Evolutionary conservation across 371 early-diverging fungal species (phyloP), one percentile per base, ranked within the genome.

Genomic region (Saksenaea oblongispora): DNA sequence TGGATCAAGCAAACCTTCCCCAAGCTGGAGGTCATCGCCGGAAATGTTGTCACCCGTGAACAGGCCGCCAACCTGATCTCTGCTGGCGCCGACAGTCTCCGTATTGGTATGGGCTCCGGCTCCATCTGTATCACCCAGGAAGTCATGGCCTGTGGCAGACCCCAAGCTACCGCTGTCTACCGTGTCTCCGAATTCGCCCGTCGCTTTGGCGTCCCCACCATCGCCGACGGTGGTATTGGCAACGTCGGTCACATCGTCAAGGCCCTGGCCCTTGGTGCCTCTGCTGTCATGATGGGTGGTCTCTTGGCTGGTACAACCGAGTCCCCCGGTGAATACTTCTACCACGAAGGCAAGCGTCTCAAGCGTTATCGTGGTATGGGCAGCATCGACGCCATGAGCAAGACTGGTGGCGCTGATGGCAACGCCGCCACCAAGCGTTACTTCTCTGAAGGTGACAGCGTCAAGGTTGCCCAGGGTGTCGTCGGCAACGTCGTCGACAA

Each of bases 351-450:
- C 67, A 92, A 96, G 86, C 91, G 96, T 47, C 84, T 98, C 68
- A 97, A 97, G 87, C 93, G 91, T 82, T 97, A 96, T 85, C 95
- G 97, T 70, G 97, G 97, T 71, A 97, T 97, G 97, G 97, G 97
- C 34, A 93, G 95, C 31, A 84, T 97, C 54, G 97, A 96, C 75
- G 97, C 97, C 55, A 97, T 97, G 97, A 94, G 91, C 79, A 89
- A 90, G 76, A 87, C 84, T 18, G 58, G 59, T 54, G 84, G 82
- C 65, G 83, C 84, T 62, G 85, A 83, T 18, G 88, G 86, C 42
- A 91, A 91, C 69, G 92, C 91, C n/a, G 88, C 92, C 34, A 87
- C 89, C 67, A 94, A 95, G 75, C 93, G 98, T 66, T 98, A 98
- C 85, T 98, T 93, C 80, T 91, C 92, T 59, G 98, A 98, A 78